Evolutionary conservation across 116 monocot species (phyloP), one percentile per base, ranked within the genome.

Genomic region (Cymodocea nodosa): DNA sequence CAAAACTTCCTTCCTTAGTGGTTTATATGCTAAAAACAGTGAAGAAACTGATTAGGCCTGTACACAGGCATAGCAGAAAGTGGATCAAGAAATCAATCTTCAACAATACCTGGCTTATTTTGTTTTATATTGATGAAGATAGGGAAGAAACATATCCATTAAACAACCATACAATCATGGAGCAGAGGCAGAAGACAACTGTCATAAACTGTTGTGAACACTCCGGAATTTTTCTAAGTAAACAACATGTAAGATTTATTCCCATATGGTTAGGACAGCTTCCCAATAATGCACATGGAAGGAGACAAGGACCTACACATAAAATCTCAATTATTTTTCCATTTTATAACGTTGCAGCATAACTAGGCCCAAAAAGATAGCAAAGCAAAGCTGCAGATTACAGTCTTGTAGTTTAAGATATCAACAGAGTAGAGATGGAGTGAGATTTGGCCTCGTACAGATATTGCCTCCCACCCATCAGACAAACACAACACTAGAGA

Each of bases 301-400:
- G 30, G 30, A 3, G 30, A 30, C 44, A 44, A 11, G 11, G 44
- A 4, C 44, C 44, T 44, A 44, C 11, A 8, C 11, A 44, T 44
- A 44, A 11, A 0, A 44, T 44, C 44, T 8, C 44, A 44, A 57
- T 57, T 57, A 23, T 57, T 23, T 57, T 57, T 11, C 20, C 24
- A 11, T 24, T 12, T 13, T 4, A 23, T 57, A 4, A 15, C 3
- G 24, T 14, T 23, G 57, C 20, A 57, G 57, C 57, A 23, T 57
- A 23, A 22, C 57, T 57, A 57, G 23, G 57, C 57, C 24, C 20
- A 57, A 57, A 57, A 56, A 11, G 24, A 15, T 24, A 4, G 57
- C 57, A 57, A 57, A 4, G 57, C 57, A 57, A 57, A 56, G 57
- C 25, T 57, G 13, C 57, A 57, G 23, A 12, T 57, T 11, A 57